Percentiles rank a stretch among this genome's conserved stretches.
Evolutionary conservation across 2,329 filamentous ascomycete genomes (phyloP).

Genomic region (Ophiosphaerella herpotricha): DNA sequence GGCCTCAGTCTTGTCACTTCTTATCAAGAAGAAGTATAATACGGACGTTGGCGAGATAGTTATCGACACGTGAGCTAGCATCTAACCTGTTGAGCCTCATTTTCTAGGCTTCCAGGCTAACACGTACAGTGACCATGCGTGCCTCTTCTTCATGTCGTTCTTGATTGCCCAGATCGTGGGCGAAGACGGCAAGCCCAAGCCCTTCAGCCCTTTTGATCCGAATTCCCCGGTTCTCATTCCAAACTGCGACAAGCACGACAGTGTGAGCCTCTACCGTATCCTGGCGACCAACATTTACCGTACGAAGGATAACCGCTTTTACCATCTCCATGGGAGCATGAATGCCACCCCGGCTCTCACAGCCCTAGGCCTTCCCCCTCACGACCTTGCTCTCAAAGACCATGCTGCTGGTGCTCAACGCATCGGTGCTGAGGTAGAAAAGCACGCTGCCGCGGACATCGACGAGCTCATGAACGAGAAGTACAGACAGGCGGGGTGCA

Average conservation of each 20-base stretch:
- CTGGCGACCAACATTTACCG: conserved; percentile 54
- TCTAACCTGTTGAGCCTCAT: too few relatives aligned
- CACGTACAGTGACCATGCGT: conserved; percentile 44
- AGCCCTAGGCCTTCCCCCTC: too few relatives aligned
- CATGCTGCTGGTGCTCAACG: too few relatives aligned
- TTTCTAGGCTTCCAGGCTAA: too few relatives aligned
- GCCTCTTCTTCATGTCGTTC: conserved; percentile 51
- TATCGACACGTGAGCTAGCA: conserved; percentile 52
- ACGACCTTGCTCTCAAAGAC: too few relatives aligned
- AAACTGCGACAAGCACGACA: conserved; percentile 30
- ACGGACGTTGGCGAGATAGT: conserved; percentile 46
- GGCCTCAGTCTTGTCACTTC: conserved; percentile 51
- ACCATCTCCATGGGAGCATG: conserved; percentile 55
- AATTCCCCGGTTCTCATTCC: too few relatives aligned
- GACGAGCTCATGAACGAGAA: conserved; percentile 23
- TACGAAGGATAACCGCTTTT: conserved; percentile 52
- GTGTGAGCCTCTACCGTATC: conserved; percentile 29
- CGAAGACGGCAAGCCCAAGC: conserved; percentile 17
- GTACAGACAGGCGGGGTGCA: conserved; percentile 49
- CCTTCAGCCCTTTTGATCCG: too few relatives aligned
- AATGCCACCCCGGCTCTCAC: conserved; percentile 27
- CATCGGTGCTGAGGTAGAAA: conserved; percentile 35
- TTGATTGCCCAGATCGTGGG: conserved; percentile 43
- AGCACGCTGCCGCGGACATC: conserved; percentile 23
- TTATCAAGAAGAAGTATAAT: conserved; percentile 55